Evolutionary conservation across 1,284 basidiomycete genomes (phyloP), one percentile per base, ranked within the genome.

Genomic region (Trametes pubescens): DNA sequence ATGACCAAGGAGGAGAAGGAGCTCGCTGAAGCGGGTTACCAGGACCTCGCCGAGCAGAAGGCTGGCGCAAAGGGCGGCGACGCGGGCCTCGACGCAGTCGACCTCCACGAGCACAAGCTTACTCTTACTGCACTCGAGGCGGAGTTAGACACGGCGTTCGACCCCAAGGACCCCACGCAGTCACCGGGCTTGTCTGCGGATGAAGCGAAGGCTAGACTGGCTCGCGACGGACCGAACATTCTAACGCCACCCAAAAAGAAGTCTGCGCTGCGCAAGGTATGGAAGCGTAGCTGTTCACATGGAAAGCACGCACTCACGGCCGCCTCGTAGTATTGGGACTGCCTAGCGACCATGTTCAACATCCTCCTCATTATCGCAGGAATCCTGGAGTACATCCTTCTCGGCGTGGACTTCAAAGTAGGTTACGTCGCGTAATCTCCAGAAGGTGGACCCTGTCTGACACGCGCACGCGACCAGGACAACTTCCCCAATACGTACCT

Each of bases 201-300:
- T 34, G 87, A 88, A 66, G 87, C 86, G n/a, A 82, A 81, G 61
- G 71, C 71, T 13, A 81, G 87, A 57, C 80, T 90, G 16, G 73
- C 79, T 40, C 78, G 79, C 29, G 82, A 89, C 72, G 88, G 88
- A 1, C 81, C 74, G 38, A 90, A 90, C 71, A 72, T 88, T 43
- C 79, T 90, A 48, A 89, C 87, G 4, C 88, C 88, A n/a, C 87
- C 87, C 1, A 85, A 84, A 75, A 88, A 87, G 74, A 88, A 87
- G 71, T 87, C 86, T 49, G 85, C 86, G 37, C 72, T 88, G 16
- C 81, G 83, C 68, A 88, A 88, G 83, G 88, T 88, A 65, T 34
- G 76, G 65, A 59, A 35, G 16, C 18, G 18, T 32, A 35, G 58
- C 43, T 43, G 40, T 59, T 24, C 26, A 51, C 40, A 38, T 44